Evolutionary conservation across 495 filamentous ascomycete genomes (phyloP).

Genomic region (Tuber indicum): DNA sequence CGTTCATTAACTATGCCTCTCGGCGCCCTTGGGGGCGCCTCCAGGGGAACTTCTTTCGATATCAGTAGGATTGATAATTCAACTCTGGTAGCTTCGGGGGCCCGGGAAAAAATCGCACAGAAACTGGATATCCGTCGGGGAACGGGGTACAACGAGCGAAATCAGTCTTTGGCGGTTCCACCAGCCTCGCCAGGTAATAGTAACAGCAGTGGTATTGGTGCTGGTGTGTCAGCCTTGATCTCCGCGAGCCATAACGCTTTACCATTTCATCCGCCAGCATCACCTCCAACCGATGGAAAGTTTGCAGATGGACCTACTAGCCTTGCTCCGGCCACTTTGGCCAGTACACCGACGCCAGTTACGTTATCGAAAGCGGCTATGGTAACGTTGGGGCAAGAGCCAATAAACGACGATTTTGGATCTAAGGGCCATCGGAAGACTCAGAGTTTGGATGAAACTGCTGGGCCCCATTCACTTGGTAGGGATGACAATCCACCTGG

Average conservation of each 20-base stretch:
- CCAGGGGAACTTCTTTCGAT: conserved; percentile 66
- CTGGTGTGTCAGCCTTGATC: conserved; percentile 81
- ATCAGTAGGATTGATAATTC: conserved; percentile 46
- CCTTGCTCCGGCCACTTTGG: conserved; percentile 76
- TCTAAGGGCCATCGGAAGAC: conserved; percentile 70
- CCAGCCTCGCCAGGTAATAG: conserved; percentile 41
- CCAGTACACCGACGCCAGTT: conserved; percentile 75
- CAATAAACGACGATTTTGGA: conserved; percentile 38
- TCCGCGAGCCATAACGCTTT: conserved; percentile 77
- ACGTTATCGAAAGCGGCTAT: conserved; percentile 79
- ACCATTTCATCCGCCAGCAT: conserved; percentile 49
- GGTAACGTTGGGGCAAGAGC: conserved; percentile 61
- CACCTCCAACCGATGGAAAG: conserved; percentile 9
- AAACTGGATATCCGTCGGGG: conserved; percentile 87
- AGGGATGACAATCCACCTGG: conserved; percentile 15
- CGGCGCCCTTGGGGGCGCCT: conserved; percentile 55
- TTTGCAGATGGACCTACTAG: conserved; percentile 49
- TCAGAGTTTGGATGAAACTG: conserved; percentile 63
- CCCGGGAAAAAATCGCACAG: conserved; percentile 72
- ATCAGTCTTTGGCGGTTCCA: conserved; percentile 6
- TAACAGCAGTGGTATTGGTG: conserved; percentile 44
- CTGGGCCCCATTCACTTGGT: conserved; percentile 46
- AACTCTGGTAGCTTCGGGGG: conserved; percentile 48
- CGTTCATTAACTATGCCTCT: conserved; percentile 60
- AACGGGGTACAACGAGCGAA: conserved; percentile 49